phyloP scores from a whole-genome alignment of 2,329 filamentous ascomycete genomes.

The Blastomyces silverae region DNA sequence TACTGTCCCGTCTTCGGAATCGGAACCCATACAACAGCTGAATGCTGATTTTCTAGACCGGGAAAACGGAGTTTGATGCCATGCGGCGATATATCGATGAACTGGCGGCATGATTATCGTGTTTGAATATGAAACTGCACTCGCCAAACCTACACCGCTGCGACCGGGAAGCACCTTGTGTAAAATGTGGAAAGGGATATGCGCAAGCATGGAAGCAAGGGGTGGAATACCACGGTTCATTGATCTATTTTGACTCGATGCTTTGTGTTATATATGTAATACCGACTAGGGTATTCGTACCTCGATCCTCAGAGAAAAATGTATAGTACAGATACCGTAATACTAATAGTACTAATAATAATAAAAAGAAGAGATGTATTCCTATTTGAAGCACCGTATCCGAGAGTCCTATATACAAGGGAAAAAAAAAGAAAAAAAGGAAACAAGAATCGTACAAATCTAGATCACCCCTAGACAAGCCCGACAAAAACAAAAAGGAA shows the following conservation, averaged over 20 bases:
- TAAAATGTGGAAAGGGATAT: neutral
- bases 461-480: constrained; percentile 12
- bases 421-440: neutral
- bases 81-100: constrained; percentile 45
- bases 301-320: constrained; percentile 6
- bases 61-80: constrained; percentile 43
- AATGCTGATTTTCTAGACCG: constrained; percentile 30
- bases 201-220: neutral
- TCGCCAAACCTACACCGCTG: neutral
- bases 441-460: constrained; percentile 16
- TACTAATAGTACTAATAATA: neutral
- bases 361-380: constrained; percentile 24
- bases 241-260: neutral
- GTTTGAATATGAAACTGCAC: neutral
- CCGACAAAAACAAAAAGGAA: neutral
- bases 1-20: neutral
- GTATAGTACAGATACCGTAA: constrained; percentile 3
- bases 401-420: constrained; percentile 13
- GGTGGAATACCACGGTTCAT: neutral
- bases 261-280: constrained; percentile 8
- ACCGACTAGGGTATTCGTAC: neutral
- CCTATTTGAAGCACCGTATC: constrained; percentile 8
- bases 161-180: neutral
- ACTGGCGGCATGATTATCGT: constrained; percentile 25
- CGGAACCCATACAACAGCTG: neutral